These are phyloP conservation scores for Gentiana straminea DNA, from an alignment of 257 asterid genomes.

Conservation along the genomic window DNA sequence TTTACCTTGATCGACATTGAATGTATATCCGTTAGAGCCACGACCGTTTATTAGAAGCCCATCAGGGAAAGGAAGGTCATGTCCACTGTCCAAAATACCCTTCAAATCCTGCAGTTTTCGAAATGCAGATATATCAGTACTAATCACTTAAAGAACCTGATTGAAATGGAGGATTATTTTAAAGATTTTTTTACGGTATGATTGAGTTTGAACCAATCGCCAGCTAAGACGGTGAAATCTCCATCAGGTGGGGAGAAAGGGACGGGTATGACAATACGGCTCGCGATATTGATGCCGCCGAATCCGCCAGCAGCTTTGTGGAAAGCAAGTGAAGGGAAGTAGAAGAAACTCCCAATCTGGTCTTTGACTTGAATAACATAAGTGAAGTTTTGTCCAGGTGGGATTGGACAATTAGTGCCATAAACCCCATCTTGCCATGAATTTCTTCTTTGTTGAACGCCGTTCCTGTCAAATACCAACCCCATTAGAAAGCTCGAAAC, in stretches of 20 bases:
- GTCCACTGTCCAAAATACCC: conserved; percentile 30
- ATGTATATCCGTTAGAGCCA: conserved; percentile 23
- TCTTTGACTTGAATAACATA: conserved; percentile 35
- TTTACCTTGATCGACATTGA: conserved; percentile 36
- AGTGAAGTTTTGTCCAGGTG: conserved; percentile 38
- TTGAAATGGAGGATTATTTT: not conserved
- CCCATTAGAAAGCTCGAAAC: not conserved
- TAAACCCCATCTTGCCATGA: conserved; percentile 45
- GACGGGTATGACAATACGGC: conserved; percentile 35
- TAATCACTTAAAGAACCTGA: not conserved
- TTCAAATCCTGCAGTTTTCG: conserved; percentile 20
- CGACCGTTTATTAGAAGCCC: conserved; percentile 41
- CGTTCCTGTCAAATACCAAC: conserved; percentile 21
- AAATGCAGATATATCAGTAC: not conserved
- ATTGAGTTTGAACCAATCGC: conserved; percentile 39
- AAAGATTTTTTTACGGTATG: conserved; percentile 20
- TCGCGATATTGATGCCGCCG: conserved; percentile 29
- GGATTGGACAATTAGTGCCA: conserved; percentile 44
- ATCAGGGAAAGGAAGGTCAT: conserved; percentile 38
- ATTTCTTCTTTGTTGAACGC: conserved; percentile 35
- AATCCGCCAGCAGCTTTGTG: conserved; percentile 48
- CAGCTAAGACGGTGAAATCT: conserved; percentile 29
- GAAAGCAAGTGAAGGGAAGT: conserved; percentile 35
- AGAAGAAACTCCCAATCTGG: conserved; percentile 45
- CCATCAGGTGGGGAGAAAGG: conserved; percentile 39